phyloP scores from a whole-genome alignment of 495 filamentous ascomycete species.

The Daldinia caldariorum region DNA sequence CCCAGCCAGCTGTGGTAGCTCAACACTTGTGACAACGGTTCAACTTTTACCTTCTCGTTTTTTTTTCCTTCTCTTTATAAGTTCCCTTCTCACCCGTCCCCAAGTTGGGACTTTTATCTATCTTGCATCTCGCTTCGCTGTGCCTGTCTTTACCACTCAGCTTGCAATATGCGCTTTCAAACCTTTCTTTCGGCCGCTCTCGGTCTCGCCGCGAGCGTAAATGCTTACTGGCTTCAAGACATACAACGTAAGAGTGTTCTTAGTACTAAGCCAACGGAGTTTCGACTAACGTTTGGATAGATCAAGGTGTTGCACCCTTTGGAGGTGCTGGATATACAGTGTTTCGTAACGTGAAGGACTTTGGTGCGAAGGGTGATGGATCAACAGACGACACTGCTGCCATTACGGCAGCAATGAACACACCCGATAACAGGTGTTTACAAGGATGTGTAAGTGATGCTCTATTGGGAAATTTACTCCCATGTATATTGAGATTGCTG shows the following conservation, averaged over 20 bases:
- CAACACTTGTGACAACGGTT: slow-evolving; percentile 37
- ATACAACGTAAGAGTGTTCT: slow-evolving; percentile 49
- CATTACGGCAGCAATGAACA: slow-evolving; percentile 82
- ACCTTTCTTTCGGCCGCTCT: slow-evolving; percentile 53
- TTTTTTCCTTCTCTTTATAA: slow-evolving; percentile 38
- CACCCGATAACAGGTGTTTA: slow-evolving; percentile 79
- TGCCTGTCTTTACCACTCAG: slow-evolving; percentile 31
- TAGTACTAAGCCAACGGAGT: background rate
- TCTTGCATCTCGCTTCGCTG: slow-evolving; percentile 32
- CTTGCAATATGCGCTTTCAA: slow-evolving; percentile 52
- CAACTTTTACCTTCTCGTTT: background rate
- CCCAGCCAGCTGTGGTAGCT: slow-evolving; percentile 30
- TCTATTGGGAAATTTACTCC: background rate
- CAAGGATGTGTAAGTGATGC: slow-evolving; percentile 65
- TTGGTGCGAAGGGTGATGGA: slow-evolving; percentile 67
- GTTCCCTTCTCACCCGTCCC: slow-evolving; percentile 35
- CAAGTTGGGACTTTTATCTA: slow-evolving; percentile 17
- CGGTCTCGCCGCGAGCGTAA: slow-evolving; percentile 50
- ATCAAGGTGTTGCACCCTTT: slow-evolving; percentile 61
- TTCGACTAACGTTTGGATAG: slow-evolving; percentile 36
- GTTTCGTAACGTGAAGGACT: slow-evolving; percentile 70
- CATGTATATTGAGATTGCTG: slow-evolving; percentile 55
- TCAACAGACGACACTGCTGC: slow-evolving; percentile 83
- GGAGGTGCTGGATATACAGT: slow-evolving; percentile 58
- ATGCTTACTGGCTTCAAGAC: slow-evolving; percentile 59